Percentiles rank a stretch among this genome's conserved stretches.
Evolutionary conservation across 129 eudicot species (phyloP).

Genomic region (Heracleum sosnowskyi): DNA sequence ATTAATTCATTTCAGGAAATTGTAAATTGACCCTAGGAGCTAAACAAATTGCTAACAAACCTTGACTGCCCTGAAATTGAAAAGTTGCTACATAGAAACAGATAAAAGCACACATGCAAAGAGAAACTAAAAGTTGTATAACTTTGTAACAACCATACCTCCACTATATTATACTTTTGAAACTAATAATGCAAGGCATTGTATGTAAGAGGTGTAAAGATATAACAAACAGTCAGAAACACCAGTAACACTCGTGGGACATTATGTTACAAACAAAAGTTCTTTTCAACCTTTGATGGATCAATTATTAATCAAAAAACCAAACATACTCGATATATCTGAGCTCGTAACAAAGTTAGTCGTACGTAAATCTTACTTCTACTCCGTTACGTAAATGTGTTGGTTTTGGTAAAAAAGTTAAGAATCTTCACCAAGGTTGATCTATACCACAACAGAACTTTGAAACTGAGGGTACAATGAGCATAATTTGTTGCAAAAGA

Average conservation of each 20-base stretch:
- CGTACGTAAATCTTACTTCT: not conserved
- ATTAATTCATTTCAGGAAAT: too few species aligned
- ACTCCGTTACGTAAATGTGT: not conserved
- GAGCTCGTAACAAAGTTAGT: not conserved
- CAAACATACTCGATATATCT: not conserved
- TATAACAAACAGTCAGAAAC: conserved; percentile 1
- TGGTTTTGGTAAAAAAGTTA: too few species aligned
- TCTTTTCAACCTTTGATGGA: not conserved
- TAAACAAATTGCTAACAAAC: too few species aligned
- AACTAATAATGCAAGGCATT: conserved; percentile 3
- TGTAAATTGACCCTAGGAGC: too few species aligned
- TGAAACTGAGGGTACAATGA: not conserved
- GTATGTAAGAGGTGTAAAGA: conserved; percentile 4
- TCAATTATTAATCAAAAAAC: not conserved
- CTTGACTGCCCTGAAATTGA: not conserved
- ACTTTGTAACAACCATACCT: conserved; percentile 3
- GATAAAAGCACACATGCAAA: not conserved
- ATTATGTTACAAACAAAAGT: not conserved
- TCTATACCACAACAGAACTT: not conserved
- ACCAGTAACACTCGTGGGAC: not conserved
- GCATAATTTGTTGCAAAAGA: not conserved
- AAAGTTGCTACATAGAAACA: not conserved
- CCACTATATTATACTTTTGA: not conserved
- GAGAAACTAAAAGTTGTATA: not conserved
- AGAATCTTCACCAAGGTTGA: too few species aligned